A percentile compares a stretch with the other conserved stretches of the same genome.
phyloP scores from a whole-genome alignment of 78 protist species.

The Thecamonas trahens region DNA sequence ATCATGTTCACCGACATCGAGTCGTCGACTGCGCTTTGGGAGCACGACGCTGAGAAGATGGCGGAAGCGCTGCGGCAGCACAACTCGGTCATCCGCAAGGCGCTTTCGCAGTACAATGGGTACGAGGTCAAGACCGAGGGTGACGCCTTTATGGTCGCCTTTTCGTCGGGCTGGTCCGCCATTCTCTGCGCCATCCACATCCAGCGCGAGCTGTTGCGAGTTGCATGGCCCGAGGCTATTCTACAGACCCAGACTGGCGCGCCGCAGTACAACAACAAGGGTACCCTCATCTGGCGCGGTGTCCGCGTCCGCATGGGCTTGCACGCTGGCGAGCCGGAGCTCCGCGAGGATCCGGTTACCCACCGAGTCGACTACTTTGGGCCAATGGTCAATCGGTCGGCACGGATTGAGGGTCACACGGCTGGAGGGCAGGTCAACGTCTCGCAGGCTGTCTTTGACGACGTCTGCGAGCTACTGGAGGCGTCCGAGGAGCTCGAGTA shows the following conservation, averaged over 20 bases:
- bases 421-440: constrained; percentile 35
- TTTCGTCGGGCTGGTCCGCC: no score
- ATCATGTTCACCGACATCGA: constrained; percentile 20
- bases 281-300: constrained; percentile 16
- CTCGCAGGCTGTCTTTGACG: no score
- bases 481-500: no score
- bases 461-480: no score
- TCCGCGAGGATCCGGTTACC: constrained; percentile 6
- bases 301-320: constrained; percentile 41
- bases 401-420: constrained; percentile 19
- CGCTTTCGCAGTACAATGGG: constrained; percentile 1
- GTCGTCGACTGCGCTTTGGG: constrained; percentile 15
- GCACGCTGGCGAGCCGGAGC: constrained; percentile 17
- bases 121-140: constrained; percentile 44
- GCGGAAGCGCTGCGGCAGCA: background rate
- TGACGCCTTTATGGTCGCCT: constrained; percentile 34
- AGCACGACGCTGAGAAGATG: background rate
- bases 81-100: no score
- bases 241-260: background rate
- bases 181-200: background rate
- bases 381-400: constrained; percentile 19
- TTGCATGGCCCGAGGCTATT: constrained; percentile 36
- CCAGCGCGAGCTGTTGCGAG: constrained; percentile 12
- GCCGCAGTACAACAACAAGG: background rate
- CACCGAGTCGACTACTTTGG: constrained; percentile 45